Evolutionary conservation across 345 rosid genomes (phyloP).

Genomic region (Heritiera littoralis): DNA sequence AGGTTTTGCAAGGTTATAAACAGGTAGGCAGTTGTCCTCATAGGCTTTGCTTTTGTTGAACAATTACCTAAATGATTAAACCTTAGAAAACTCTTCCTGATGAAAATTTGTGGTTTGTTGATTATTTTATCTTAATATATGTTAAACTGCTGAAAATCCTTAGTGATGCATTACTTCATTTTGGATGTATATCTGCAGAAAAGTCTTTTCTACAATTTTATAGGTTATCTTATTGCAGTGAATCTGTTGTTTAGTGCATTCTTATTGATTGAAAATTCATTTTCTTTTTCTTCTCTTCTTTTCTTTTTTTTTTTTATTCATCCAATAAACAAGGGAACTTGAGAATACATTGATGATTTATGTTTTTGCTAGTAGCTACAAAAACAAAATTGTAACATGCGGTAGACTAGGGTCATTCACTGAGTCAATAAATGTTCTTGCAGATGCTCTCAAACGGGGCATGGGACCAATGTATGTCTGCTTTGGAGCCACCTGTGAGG

Average conservation of each 20-base stretch:
- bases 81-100: too few species aligned
- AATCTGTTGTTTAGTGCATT: not conserved
- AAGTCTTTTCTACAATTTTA: not conserved
- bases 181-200: not conserved
- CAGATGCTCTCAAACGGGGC: conserved; percentile 89
- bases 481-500: conserved; percentile 80
- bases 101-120: not conserved
- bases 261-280: not conserved
- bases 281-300: not conserved
- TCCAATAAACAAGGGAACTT: not conserved
- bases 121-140: not conserved
- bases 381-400: not conserved
- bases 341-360: not conserved
- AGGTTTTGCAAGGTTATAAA: conserved; percentile 91
- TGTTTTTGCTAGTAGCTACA: not conserved
- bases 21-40: conserved; percentile 46
- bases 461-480: conserved; percentile 86
- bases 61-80: not conserved
- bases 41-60: not conserved
- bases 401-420: not conserved
- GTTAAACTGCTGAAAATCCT: not conserved
- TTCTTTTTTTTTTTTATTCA: not conserved
- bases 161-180: not conserved
- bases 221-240: not conserved
- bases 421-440: conserved; percentile 14